Conservation (phyloP, 345 rosid species). For the Lepidium didymum region DNA sequence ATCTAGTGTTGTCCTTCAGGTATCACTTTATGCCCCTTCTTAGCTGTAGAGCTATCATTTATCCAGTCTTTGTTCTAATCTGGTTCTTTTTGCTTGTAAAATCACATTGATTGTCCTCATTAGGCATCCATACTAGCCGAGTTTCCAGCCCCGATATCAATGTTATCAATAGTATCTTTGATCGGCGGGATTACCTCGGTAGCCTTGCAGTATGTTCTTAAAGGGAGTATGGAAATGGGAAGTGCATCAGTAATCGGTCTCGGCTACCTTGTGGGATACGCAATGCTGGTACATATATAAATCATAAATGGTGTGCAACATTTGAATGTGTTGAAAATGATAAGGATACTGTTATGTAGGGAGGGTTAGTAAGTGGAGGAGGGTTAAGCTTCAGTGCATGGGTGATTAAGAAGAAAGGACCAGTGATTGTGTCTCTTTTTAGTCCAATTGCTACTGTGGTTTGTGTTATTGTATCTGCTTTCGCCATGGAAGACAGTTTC, state of each 20-base stretch:
- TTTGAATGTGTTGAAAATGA: background rate
- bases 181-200: slow-evolving; percentile 55
- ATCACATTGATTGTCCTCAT: background rate
- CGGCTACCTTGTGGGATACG: slow-evolving; percentile 37
- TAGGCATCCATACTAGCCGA: slow-evolving; percentile 67
- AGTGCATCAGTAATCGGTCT: slow-evolving; percentile 39
- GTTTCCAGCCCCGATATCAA: slow-evolving; percentile 81
- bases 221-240: slow-evolving; percentile 35
- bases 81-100: background rate
- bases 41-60: background rate
- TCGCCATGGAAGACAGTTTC: slow-evolving; percentile 56
- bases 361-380: slow-evolving; percentile 56
- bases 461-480: slow-evolving; percentile 53
- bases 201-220: slow-evolving; percentile 39
- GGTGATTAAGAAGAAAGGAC: slow-evolving; percentile 86
- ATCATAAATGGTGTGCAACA: background rate
- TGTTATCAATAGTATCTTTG: slow-evolving; percentile 57
- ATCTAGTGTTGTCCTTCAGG: slow-evolving; percentile 69
- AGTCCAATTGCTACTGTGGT: slow-evolving; percentile 69
- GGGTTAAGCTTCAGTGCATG: slow-evolving; percentile 77
- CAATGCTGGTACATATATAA: slow-evolving; percentile 44
- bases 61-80: background rate
- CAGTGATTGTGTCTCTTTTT: slow-evolving; percentile 77
- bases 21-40: slow-evolving; percentile 12
- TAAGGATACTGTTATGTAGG: slow-evolving; percentile 28